A percentile compares a stretch with the other conserved stretches of the same genome.
Evolutionary conservation across 2,329 filamentous ascomycete genomes (phyloP).

Genomic region (Kalaharituber pfeilii): DNA sequence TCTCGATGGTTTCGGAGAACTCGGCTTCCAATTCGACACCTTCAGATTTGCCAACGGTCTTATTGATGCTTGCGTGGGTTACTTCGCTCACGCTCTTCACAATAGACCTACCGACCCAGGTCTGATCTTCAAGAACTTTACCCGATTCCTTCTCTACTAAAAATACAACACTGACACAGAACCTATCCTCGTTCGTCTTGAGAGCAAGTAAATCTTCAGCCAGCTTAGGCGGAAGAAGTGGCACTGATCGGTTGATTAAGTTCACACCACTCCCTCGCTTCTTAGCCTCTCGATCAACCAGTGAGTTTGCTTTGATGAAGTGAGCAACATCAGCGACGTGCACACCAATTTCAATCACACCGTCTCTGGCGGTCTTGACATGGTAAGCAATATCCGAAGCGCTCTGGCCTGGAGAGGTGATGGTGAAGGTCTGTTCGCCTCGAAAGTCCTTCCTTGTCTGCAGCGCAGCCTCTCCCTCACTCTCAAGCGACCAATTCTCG

Average conservation of each 20-base stretch:
- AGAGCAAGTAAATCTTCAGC: constrained; percentile 78
- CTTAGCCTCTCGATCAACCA: constrained; percentile 92
- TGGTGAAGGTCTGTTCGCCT: constrained; percentile 71
- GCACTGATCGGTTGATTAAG: constrained; percentile 75
- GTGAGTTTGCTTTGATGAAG: constrained; percentile 89
- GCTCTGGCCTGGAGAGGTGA: constrained; percentile 28
- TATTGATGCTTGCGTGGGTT: constrained; percentile 70
- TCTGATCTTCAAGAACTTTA: constrained; percentile 62
- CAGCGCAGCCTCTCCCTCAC: constrained; percentile 60
- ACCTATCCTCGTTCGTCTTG: constrained; percentile 67
- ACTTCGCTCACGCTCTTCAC: constrained; percentile 83
- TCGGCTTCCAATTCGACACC: constrained; percentile 47
- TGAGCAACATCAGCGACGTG: constrained; percentile 91
- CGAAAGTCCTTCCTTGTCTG: constrained; percentile 76
- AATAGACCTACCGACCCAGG: constrained; percentile 85
- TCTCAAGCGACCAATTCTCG: constrained; percentile 75
- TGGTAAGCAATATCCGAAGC: constrained; percentile 63
- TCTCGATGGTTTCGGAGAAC: constrained; percentile 54
- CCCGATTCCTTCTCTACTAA: constrained; percentile 70
- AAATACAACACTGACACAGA: constrained; percentile 87
- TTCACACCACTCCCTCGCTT: constrained; percentile 95
- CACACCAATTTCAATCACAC: constrained; percentile 81
- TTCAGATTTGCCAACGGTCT: constrained; percentile 49
- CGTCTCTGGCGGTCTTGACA: constrained; percentile 65
- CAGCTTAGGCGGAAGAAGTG: constrained; percentile 70